A percentile compares a stretch with the other conserved stretches of the same genome.
Conservation (phyloP, 1,139 yeast species). For the Yamadazyma spencermartinsiae region DNA sequence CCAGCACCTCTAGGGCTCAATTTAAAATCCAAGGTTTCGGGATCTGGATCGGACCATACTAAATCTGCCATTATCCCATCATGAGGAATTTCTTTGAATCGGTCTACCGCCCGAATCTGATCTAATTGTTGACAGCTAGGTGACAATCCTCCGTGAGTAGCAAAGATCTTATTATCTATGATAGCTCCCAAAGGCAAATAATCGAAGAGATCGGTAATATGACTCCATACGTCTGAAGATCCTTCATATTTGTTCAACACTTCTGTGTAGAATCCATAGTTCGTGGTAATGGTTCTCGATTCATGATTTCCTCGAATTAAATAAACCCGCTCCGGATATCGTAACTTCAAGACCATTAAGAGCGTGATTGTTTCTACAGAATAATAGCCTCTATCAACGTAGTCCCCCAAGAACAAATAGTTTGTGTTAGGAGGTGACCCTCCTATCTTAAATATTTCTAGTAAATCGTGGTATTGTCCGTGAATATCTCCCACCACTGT, state of each 20-base stretch:
- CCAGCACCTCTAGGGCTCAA: conserved; percentile 97
- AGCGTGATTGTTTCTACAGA: conserved; percentile 90
- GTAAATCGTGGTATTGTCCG: conserved; percentile 91
- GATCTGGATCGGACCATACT: conserved; percentile 98
- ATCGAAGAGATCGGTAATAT: conserved; percentile 91
- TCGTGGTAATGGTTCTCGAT: conserved; percentile 92
- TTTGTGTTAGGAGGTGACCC: conserved; percentile 94
- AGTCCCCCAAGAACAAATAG: conserved; percentile 89
- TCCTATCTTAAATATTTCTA: conserved; percentile 90
- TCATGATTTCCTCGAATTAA: conserved; percentile 94
- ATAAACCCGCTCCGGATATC: conserved; percentile 82
- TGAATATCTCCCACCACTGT: conserved; percentile 99
- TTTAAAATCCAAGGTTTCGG: conserved; percentile 77
- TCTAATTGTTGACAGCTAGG: conserved; percentile 94
- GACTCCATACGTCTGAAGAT: conserved; percentile 75
- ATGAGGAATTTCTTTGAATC: conserved; percentile 94
- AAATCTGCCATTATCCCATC: conserved; percentile 99
- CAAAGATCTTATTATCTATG: conserved; percentile 89
- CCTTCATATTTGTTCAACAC: conserved; percentile 86
- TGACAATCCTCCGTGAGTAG: conserved; percentile 94
- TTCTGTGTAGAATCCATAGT: conserved; percentile 95
- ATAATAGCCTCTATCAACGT: conserved; percentile 86
- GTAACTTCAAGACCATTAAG: conserved; percentile 75
- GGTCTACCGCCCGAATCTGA: conserved; percentile 83
- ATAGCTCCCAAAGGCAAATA: conserved; percentile 87